Evolutionary conservation across 1,139 yeast genomes (phyloP), one percentile per base, ranked within the genome.

Genomic region (Scheffersomyces lignicola): DNA sequence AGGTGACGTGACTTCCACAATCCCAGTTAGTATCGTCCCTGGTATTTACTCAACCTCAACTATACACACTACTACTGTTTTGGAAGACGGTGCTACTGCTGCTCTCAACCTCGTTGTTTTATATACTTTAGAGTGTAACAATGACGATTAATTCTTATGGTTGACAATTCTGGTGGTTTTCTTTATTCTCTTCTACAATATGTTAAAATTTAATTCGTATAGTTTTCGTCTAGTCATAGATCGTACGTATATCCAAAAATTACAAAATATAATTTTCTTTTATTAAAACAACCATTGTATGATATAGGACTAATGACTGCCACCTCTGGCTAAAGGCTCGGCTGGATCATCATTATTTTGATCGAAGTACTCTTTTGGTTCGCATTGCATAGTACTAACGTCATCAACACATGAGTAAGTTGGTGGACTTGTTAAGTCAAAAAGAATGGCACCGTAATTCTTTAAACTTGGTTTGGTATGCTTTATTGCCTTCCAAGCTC

Each of bases 31-130:
- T 4, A 41, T 52, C 24, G 61, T 64, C 9, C 40, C 48, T 2
- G 65, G 60, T 31, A 43, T 43, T 13, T 60, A 59, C 38, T 46
- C 54, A 8, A 58, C 66, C 10, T 45, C 58, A 3, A 49, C 60
- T 20, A 35, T 34, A 20, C 46, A 56, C 21, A 51, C 60, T 16
- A 39, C 47, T 17, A 58, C 63, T 15, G 44, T 49, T 6, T 47
- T 45, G 7, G 52, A 45, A 14, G 45, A 52, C 34, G 70, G 69
- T 12, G 32, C 55, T 11, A 45, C 67, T 7, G 62, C 57, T 16
- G 62, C 59, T 9, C 42, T 62, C 18, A 61, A 65, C 36, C 60
- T 56, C 39, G 58, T 59, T 18, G 57, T 63, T 7, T 58, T 62
- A 43, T 52, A 51, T 47, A 65, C 70, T 24, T 43, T 50, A 25